Evolutionary conservation across 1,284 basidiomycete genomes (phyloP), one percentile per base, ranked within the genome.

Genomic region (Omphalotus olearius): DNA sequence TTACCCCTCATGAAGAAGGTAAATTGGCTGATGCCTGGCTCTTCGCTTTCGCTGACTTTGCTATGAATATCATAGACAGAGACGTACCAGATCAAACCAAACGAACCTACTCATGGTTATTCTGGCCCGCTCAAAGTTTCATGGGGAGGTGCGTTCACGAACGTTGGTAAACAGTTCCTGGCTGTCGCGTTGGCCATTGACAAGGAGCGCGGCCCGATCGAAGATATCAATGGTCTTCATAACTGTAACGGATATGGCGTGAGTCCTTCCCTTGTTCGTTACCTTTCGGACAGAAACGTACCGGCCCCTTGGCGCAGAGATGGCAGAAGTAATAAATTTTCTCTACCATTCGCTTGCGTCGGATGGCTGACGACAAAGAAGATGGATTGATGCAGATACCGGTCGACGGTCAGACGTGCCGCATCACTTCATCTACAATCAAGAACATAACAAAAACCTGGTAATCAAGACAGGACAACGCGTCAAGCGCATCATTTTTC

Each of bases 321-420:
- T 64, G 64, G 64, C 54, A 55, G 23, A 65, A 65, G 60, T 65
- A 53, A 44, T 17, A 2, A 4, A 4, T 33, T 33, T 10, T 33
- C 9, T 33, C 30, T 9, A 9, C 13, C 7, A 9, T 23, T 42
- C 18, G 13, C 6, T 13, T 42, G 25, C 39, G 2, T 20, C 36
- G 9, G 30, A 23, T 3, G 30, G 30, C 30, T 33, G 30, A 33
- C 30, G 13, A 33, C 4, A 10, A 33, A 2, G 9, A 33, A 61
- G 72, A 47, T 75, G 72, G 63, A 66, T 77, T 10, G 61, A 72
- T 45, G 57, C 52, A 0, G 50, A 64, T 26, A 73, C 69, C 0
- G 76, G 76, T 6, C 65, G 52, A 18, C 72, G 75, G 2, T 73
- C 64, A 0, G 76, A 77, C 47, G 63, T 70, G 6, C 66, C 75